Base-by-base conservation (phyloP, 2,329 filamentous ascomycete genomes). In the Alternaria triticimaculans region DNA sequence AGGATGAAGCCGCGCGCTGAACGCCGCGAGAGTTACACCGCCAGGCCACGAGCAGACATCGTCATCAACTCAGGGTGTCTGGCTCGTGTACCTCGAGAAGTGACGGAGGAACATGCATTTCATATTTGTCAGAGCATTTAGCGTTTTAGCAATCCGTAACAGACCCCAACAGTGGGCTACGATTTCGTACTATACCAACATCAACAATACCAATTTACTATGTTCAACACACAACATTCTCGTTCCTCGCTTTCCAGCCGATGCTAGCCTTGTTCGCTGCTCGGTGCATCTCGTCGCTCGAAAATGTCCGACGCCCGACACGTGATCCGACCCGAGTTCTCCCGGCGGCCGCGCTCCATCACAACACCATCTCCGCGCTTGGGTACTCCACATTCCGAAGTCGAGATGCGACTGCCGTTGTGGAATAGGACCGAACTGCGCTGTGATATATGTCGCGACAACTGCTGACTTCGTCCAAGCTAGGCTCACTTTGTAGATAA, bases 1-100 rank as follows among this genome's bases (percentile, higher is more conserved):
- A 55, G 23, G 46, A 50, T 44, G 11, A 57, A 53, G 28, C 41
- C 61, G 60, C 60, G 62, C 66, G 53, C 64, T 53, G 43, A 55
- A 65, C 37, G 68, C 65, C 56, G 57, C 60, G 53, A 59, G 56
- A n/a, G 26, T 48, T 63, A 67, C 62, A 64, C 60, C 62, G 58
- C 61, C 51, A 64, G 63, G 63, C 49, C 44, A 60, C 49, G 50
- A 60, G 60, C 57, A 60, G 45, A 23, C 26, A 50, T 8, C 20
- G 23, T 46, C 33, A 28, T 45, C 54, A 51, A 28, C 8, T 9
- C 20, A 45, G 20, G 11, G 26, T 62, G 59, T 58, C 46, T 57
- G 23, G 43, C 55, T 58, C 33, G 50, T 63, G 49, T 33, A 44
- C 58, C 60, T 67, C 62, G 60, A 58, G 62, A 67, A 65, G 57